Base-by-base conservation (phyloP, 805 yeast genomes). In the Wickerhamiella azymoides region DNA sequence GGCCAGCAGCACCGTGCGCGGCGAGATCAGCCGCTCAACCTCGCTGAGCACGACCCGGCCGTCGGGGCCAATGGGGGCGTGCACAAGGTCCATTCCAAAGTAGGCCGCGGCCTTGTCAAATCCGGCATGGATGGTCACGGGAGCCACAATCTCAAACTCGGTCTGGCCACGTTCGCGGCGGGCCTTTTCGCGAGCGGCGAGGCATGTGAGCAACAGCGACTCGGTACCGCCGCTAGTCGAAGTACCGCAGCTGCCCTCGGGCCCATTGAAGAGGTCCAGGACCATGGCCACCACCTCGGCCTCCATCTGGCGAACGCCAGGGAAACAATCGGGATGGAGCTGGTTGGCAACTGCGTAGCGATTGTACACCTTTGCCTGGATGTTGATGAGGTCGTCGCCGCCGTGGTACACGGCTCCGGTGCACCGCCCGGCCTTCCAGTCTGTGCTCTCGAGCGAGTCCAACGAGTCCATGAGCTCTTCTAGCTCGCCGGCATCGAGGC, bases 321-420 rank as follows among this genome's bases (percentile, higher is more conserved):
- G 98, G 59, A 89, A 89, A 3, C 86, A 92, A 63, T 89, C 97
- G 0, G 98, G 98, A 61, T 89, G 98, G 43, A 89, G 68, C 64
- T 92, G 98, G 64, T 92, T 89, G 2, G 96, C 85, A 19, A 88
- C 86, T 5, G 92, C 76, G 61, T 75, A 88, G 57, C 73, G 72
- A 45, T 76, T 73, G 61, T 76, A 88, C 0, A 95, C 92, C 46
- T 72, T 63, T 8, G 92, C 66, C 63, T 92, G 97, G 32, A 92
- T 66, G 33, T 71, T 66, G 33, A 82, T 69, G 45, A 89, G 63
- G 27, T 82, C 84, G n/a, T 71, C 67, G 11, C 96, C 96, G 26
- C 97, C 96, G 56, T 92, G 97, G 57, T 89, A 89, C 10, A 89
- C 96, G 0, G 96, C 97, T 5, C 98, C 98, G 14, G 94, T 82